Evolutionary conservation across 1,139 yeast species (phyloP).

Genomic region (Diutina rugosa): DNA sequence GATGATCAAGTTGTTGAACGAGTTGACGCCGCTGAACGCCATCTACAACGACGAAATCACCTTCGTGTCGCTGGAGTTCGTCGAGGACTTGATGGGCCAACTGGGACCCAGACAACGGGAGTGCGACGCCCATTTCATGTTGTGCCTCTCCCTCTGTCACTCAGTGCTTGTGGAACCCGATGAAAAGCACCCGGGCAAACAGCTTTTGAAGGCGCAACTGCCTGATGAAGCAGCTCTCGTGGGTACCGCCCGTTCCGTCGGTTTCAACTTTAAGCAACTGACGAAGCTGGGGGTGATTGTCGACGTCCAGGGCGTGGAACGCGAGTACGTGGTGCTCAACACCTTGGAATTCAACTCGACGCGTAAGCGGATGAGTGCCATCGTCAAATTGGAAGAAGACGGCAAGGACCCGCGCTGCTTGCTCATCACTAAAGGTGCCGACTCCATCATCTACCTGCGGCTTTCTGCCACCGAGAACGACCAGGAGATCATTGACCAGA

Average conservation of each 20-base stretch:
- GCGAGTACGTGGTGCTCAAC: slow-evolving; percentile 35
- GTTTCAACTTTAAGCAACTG: slow-evolving; percentile 34
- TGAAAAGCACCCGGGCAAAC: slow-evolving; percentile 21
- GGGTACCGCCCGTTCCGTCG: slow-evolving; percentile 45
- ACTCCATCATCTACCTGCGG: slow-evolving; percentile 30
- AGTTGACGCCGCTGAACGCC: background rate
- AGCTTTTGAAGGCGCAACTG: slow-evolving; percentile 42
- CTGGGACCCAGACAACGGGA: slow-evolving; percentile 18
- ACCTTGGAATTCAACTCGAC: slow-evolving; percentile 42
- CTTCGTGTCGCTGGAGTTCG: slow-evolving; percentile 34
- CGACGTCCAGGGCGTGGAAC: slow-evolving; percentile 27
- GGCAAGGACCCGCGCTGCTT: slow-evolving; percentile 29
- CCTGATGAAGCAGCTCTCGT: slow-evolving; percentile 59
- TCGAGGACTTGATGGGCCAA: slow-evolving; percentile 21
- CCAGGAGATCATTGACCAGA: slow-evolving; percentile 16
- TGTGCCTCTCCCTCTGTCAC: slow-evolving; percentile 43
- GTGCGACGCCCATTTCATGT: slow-evolving; percentile 38
- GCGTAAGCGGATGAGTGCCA: slow-evolving; percentile 11
- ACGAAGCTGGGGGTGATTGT: slow-evolving; percentile 33
- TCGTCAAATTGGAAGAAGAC: slow-evolving; percentile 16
- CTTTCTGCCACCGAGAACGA: slow-evolving; percentile 22
- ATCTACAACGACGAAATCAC: slow-evolving; percentile 30
- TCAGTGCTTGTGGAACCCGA: slow-evolving; percentile 43
- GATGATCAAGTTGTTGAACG: slow-evolving; percentile 22
- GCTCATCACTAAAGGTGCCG: slow-evolving; percentile 37